phyloP scores from a whole-genome alignment of 768 basidiomycete genomes.

The Lepiota subincarnata region DNA sequence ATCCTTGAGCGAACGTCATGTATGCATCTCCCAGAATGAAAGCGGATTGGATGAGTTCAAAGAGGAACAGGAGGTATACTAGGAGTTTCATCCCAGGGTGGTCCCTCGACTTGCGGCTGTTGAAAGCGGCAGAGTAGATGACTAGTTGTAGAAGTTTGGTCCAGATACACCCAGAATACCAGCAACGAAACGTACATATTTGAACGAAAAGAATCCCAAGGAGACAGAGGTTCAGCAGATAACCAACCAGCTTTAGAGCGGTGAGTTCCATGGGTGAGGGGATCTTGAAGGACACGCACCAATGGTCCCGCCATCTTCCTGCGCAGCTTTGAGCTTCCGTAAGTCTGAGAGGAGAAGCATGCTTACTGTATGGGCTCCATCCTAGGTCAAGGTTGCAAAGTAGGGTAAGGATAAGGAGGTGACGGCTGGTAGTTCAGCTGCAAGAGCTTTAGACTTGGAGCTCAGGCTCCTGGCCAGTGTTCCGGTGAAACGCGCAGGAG shows the following conservation, averaged over 20 bases:
- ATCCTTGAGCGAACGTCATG: constrained; percentile 22
- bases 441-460: too few species aligned
- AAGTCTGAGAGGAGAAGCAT: neutral
- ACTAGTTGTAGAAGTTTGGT: constrained; percentile 17
- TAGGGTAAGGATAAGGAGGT: too few species aligned
- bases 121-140: constrained; percentile 28
- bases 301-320: constrained; percentile 6
- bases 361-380: neutral
- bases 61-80: constrained; percentile 21
- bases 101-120: constrained; percentile 19
- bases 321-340: neutral
- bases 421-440: too few species aligned
- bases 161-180: neutral
- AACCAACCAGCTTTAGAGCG: constrained; percentile 19
- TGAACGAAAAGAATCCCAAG: constrained; percentile 27
- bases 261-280: neutral
- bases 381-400: neutral
- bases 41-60: constrained; percentile 27
- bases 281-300: neutral
- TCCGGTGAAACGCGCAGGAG: too few species aligned
- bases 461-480: too few species aligned
- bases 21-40: constrained; percentile 23
- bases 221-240: constrained; percentile 25
- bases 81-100: constrained; percentile 22
- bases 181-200: constrained; percentile 24